Evolutionary conservation across 2,329 filamentous ascomycete genomes (phyloP), one percentile per base, ranked within the genome.

Genomic region (Remersonia thermophila): DNA sequence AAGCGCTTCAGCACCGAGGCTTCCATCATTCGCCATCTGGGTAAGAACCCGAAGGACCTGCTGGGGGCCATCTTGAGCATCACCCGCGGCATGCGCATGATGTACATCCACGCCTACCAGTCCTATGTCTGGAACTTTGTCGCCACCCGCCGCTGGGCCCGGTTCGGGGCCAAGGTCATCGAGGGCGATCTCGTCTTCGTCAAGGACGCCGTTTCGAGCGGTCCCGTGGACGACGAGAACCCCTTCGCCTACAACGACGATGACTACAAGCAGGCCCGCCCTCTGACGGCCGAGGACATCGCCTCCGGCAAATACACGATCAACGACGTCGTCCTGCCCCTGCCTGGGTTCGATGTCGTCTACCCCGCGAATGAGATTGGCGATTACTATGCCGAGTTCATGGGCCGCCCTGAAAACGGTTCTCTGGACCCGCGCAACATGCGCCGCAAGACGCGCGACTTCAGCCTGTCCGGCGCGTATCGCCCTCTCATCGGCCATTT

Each of bases 71-170:
- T 98, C 35, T 72, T 80, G 52, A 70, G 72, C 36, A 87, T 98
- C 43, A 82, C 81, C 16, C 73, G 87, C 13, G 84, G 83, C 33
- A 66, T 96, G 49, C 75, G 86, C 30, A 73, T 85, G 40, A 95
- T 98, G 82, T 98, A 96, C 55, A 79, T 94, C 12, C 91, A 98
- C 56, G 89, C 91, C 4, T 96, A 95, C 59, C 91, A 98, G 57
- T 93, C 83, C 5, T 73, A 86, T 27, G 78, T 98, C 7, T 98
- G 89, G 89, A 98, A 98, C 61, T 73, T 77, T 47, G 83, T 77
- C 10, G 83, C 77, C 2, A 85, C 83, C 46, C 76, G 80, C 48
- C 80, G 91, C 32, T 93, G 85, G 80, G 72, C 77, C 29, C 62
- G 73, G 3, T 80, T 81, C 53, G 86, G 87, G 34, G 59, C 67